A percentile compares a stretch with the other conserved stretches of the same genome.
phyloP scores from a whole-genome alignment of 768 basidiomycete genomes.

The Macrolepiota fuliginosa region DNA sequence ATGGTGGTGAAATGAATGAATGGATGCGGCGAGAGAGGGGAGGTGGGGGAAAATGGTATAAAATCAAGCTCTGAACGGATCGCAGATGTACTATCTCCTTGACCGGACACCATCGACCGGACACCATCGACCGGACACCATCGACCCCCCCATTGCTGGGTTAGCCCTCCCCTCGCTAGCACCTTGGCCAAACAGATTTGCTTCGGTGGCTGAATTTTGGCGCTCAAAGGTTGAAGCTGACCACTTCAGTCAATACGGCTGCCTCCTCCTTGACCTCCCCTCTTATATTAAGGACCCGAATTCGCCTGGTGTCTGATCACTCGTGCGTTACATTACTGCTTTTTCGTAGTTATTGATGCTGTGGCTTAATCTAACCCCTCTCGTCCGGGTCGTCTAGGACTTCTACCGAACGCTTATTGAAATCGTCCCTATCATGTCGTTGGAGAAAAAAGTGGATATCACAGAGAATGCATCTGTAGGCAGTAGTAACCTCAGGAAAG shows the following conservation, averaged over 20 bases:
- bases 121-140: too few species aligned
- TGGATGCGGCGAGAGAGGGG: not conserved
- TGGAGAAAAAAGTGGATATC: not conserved
- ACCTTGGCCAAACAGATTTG: not conserved
- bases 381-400: not conserved
- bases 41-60: not conserved
- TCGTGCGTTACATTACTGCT: not conserved
- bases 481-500: not conserved
- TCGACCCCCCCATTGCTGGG: not conserved
- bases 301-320: not conserved
- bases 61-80: not conserved
- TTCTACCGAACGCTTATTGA: not conserved
- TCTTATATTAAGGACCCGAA: not conserved
- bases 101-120: too few species aligned
- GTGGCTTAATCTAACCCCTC: not conserved
- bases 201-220: not conserved
- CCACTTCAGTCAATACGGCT: not conserved
- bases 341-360: not conserved
- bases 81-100: not conserved
- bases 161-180: not conserved
- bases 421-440: not conserved
- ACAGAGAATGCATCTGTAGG: not conserved
- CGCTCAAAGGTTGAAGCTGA: not conserved
- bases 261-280: not conserved
- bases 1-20: not conserved